phyloP scores from a whole-genome alignment of 139 green algal genomes.

The Spirogloea muscicola region DNA sequence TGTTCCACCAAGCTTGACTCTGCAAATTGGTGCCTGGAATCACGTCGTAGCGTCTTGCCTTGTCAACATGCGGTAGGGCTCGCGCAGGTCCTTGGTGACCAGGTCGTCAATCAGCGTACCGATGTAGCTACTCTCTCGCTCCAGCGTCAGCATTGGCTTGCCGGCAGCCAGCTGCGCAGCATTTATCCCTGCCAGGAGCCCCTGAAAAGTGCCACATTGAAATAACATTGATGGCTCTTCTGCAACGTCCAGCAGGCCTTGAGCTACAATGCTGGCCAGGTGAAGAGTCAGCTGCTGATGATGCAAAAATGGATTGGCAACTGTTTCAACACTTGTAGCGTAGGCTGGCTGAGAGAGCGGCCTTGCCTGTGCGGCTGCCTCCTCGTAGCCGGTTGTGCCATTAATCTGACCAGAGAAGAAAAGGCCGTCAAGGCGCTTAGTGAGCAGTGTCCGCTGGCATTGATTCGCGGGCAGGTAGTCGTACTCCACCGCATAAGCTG shows the following conservation, averaged over 20 bases:
- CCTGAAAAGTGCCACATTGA: too few species aligned
- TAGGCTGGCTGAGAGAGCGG: too few species aligned
- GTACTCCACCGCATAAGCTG: conserved; percentile 95
- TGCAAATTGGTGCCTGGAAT: too few species aligned
- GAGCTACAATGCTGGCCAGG: too few species aligned
- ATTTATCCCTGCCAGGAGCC: conserved; percentile 85
- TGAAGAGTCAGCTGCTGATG: too few species aligned
- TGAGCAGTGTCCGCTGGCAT: conserved; percentile 77
- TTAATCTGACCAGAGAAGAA: conserved; percentile 97
- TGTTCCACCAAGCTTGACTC: too few species aligned
- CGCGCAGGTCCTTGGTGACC: conserved; percentile 84
- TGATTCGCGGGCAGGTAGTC: conserved; percentile 92
- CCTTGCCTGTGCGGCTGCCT: conserved; percentile 84
- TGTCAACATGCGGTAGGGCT: conserved; percentile 96
- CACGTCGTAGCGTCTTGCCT: too few species aligned
- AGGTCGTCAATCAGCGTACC: conserved; percentile 93
- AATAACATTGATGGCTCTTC: too few species aligned
- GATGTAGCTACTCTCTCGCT: conserved; percentile 74
- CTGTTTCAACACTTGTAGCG: too few species aligned
- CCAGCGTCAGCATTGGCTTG: conserved; percentile 51
- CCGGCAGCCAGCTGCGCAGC: conserved; percentile 63
- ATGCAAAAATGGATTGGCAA: too few species aligned
- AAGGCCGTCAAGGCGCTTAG: conserved; percentile 72
- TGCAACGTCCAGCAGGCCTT: too few species aligned
- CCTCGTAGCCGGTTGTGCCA: conserved; percentile 94